A percentile compares a stretch with the other conserved stretches of the same genome.
phyloP scores from a whole-genome alignment of 179 eudicot species.

The Camellia oleifera region DNA sequence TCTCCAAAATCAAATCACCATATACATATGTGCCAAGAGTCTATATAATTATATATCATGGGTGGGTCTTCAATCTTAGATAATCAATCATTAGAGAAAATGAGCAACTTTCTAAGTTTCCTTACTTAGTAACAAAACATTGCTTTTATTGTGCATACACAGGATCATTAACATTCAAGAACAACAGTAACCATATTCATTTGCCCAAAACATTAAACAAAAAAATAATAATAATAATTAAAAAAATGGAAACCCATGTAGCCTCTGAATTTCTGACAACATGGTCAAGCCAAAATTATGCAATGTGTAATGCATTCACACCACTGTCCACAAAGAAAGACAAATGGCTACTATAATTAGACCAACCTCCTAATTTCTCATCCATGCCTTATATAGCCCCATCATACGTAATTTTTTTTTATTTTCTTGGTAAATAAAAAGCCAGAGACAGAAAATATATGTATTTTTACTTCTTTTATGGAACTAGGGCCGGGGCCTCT shows the following conservation, averaged over 20 bases:
- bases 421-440: neutral
- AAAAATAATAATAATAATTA: neutral
- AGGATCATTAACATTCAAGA: neutral
- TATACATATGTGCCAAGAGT: no score
- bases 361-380: neutral
- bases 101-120: slow-evolving; percentile 5
- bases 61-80: neutral
- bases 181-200: neutral
- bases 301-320: neutral
- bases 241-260: slow-evolving; percentile 3
- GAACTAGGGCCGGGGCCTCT: neutral
- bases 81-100: slow-evolving; percentile 3
- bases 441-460: neutral
- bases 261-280: neutral
- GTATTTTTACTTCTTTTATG: neutral
- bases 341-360: neutral
- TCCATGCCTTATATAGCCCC: slow-evolving; percentile 3
- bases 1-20: no score
- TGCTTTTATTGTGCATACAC: neutral
- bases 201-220: neutral
- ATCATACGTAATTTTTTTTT: neutral
- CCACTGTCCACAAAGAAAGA: neutral
- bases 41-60: neutral
- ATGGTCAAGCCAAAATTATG: slow-evolving; percentile 13
- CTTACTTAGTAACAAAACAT: slow-evolving; percentile 7